phyloP scores from a whole-genome alignment of 1,284 basidiomycete species.

The Cutaneotrichosporon daszewskae region DNA sequence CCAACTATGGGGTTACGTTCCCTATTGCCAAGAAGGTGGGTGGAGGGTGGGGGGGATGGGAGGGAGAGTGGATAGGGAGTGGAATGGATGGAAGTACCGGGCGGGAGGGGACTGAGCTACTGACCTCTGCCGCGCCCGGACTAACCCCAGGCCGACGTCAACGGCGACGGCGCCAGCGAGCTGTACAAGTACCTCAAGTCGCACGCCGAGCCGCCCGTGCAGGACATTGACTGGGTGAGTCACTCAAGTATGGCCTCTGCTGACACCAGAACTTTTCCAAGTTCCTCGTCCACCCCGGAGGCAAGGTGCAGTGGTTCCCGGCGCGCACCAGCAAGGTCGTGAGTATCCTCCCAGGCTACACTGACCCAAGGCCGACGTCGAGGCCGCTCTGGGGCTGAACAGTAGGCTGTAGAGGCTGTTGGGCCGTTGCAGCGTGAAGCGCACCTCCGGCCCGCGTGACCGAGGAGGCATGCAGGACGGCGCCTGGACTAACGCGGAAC shows the following conservation, averaged over 20 bases:
- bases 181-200: constrained; percentile 51
- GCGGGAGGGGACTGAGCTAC: too few relatives aligned
- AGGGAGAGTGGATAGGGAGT: too few relatives aligned
- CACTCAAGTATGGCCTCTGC: not conserved
- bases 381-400: constrained; percentile 6
- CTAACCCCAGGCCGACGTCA: constrained; percentile 47
- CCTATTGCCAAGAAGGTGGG: constrained; percentile 68
- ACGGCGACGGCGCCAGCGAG: constrained; percentile 50
- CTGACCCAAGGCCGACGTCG: not conserved
- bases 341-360: not conserved
- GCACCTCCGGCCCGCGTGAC: too few relatives aligned
- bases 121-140: too few relatives aligned
- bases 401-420: too few relatives aligned
- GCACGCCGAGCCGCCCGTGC: constrained; percentile 37
- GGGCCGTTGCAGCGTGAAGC: too few relatives aligned
- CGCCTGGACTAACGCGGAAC: too few relatives aligned
- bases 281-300: constrained; percentile 50
- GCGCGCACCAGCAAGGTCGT: constrained; percentile 48
- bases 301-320: constrained; percentile 51
- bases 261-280: constrained; percentile 49
- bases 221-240: constrained; percentile 46
- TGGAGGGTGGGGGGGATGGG: too few relatives aligned
- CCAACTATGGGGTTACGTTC: constrained; percentile 77
- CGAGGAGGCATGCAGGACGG: too few relatives aligned
- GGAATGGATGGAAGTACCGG: too few relatives aligned